phyloP scores from a whole-genome alignment of 208 protist species.

The Wallacemonas sp. region DNA sequence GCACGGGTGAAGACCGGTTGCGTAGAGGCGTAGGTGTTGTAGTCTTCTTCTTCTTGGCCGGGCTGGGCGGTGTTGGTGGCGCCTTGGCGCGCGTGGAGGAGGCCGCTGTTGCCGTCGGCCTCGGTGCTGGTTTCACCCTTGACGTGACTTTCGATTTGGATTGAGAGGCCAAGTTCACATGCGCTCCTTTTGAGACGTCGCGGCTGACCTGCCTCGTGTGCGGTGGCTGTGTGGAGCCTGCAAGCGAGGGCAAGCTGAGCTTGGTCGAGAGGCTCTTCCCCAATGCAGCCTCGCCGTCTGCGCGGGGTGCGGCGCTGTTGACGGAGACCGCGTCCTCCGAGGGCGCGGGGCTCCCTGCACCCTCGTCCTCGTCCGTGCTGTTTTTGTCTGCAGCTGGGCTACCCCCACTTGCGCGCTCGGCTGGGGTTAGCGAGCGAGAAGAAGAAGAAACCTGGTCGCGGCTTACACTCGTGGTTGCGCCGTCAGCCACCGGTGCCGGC shows the following conservation, averaged over 20 bases:
- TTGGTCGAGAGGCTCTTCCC: neutral
- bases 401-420: neutral
- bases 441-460: neutral
- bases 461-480: too few relatives aligned
- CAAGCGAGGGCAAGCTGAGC: neutral
- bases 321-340: too few relatives aligned
- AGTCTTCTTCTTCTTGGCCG: neutral
- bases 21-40: too few relatives aligned
- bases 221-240: conserved; percentile 5
- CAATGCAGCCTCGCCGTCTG: neutral
- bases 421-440: conserved; percentile 1
- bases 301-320: too few relatives aligned
- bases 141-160: neutral
- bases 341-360: too few relatives aligned
- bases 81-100: neutral
- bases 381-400: too few relatives aligned
- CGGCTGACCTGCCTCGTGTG: conserved; percentile 6
- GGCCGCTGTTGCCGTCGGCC: too few relatives aligned
- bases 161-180: neutral
- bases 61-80: neutral
- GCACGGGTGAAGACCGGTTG: too few relatives aligned
- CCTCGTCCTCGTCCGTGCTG: neutral
- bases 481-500: neutral
- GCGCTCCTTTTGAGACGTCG: neutral
- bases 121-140: too few relatives aligned